A percentile compares a stretch with the other conserved stretches of the same genome.
Evolutionary conservation across 345 rosid genomes (phyloP).

Genomic region (Erysimum cheiranthoides): DNA sequence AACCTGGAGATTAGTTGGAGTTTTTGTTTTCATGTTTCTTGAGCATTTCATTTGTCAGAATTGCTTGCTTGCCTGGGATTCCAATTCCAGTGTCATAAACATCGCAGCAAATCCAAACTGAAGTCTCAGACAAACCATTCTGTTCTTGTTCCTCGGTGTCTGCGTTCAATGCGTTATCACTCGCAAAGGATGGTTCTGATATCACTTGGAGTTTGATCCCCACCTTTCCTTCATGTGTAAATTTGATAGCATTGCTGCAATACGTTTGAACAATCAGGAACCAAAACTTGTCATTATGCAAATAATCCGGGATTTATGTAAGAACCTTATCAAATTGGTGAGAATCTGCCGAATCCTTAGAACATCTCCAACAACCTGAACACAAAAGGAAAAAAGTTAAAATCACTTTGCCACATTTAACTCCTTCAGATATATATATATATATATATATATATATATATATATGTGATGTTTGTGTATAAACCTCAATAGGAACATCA

Average conservation of each 20-base stretch:
- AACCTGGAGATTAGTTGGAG: not conserved
- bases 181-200: conserved; percentile 64
- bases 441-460: too few species aligned
- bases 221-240: conserved; percentile 92
- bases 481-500: conserved; percentile 90
- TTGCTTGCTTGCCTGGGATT: conserved; percentile 74
- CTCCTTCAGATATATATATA: not conserved
- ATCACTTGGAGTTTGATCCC: conserved; percentile 78
- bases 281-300: not conserved
- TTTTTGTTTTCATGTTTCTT: conserved; percentile 5
- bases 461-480: conserved; percentile 11
- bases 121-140: conserved; percentile 50
- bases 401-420: not conserved
- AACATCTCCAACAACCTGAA: conserved; percentile 94
- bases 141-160: conserved; percentile 55
- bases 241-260: conserved; percentile 91
- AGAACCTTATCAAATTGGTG: conserved; percentile 92
- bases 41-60: not conserved
- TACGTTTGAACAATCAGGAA: not conserved
- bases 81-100: conserved; percentile 96
- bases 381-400: not conserved
- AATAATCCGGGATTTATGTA: conserved; percentile 1
- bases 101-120: conserved; percentile 89
- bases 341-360: conserved; percentile 93
- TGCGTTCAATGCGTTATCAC: conserved; percentile 46